Evolutionary conservation across 2,329 filamentous ascomycete genomes (phyloP).

Genomic region (Aspergillus caelatus): DNA sequence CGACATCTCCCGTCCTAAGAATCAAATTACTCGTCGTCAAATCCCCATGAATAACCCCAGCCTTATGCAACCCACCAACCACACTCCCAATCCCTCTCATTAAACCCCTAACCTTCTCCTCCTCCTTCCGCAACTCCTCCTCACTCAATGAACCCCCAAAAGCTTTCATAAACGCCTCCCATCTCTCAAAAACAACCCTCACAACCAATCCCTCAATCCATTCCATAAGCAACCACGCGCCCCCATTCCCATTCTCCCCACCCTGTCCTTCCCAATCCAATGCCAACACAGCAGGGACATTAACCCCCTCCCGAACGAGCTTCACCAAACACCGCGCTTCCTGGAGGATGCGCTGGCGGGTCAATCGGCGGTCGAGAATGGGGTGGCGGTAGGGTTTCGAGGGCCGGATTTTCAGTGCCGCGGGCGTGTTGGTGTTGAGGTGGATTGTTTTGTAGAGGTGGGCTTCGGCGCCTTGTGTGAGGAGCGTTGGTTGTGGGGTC

Average conservation of each 20-base stretch:
- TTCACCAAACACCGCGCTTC: conserved; percentile 85
- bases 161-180: conserved; percentile 57
- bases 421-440: conserved; percentile 67
- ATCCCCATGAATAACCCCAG: conserved; percentile 92
- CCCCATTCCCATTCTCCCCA: conserved; percentile 61
- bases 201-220: conserved; percentile 78
- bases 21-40: conserved; percentile 98
- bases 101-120: conserved; percentile 60
- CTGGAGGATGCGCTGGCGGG: conserved; percentile 80
- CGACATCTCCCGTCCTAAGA: conserved; percentile 55
- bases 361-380: conserved; percentile 82
- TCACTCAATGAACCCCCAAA: conserved; percentile 34
- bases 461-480: conserved; percentile 94
- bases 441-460: conserved; percentile 88
- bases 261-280: conserved; percentile 64
- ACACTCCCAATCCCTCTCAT: conserved; percentile 72
- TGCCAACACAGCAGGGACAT: conserved; percentile 79
- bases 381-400: conserved; percentile 91
- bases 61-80: conserved; percentile 75
- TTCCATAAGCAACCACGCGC: conserved; percentile 79
- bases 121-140: conserved; percentile 42
- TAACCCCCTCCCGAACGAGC: conserved; percentile 75
- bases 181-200: conserved; percentile 68
- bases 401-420: conserved; percentile 88
- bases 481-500: conserved; percentile 65